Evolutionary conservation across 2,329 filamentous ascomycete genomes (phyloP).

Genomic region (Sarocladiaceae sp.): DNA sequence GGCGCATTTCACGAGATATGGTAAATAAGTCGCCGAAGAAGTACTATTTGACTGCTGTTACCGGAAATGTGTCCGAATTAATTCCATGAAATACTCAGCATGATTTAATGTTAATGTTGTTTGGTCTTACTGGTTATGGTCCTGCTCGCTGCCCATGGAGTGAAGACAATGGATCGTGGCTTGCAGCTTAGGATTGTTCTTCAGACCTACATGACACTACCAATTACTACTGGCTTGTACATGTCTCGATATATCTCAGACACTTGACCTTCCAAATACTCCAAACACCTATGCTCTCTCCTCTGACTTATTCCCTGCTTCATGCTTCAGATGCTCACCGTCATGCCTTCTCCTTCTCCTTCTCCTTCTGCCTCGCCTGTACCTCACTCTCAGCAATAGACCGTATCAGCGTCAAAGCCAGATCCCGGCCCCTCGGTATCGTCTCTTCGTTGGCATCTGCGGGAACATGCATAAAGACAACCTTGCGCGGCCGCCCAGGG

Average conservation of each 20-base stretch:
- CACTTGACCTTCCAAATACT: neutral
- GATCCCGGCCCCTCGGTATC: constrained; percentile 44
- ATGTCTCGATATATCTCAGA: too few relatives aligned
- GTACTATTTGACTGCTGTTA: too few relatives aligned
- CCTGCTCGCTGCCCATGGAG: too few relatives aligned
- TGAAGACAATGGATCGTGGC: neutral
- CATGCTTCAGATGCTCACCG: neutral
- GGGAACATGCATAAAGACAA: constrained; percentile 72
- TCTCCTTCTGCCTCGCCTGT: constrained; percentile 11
- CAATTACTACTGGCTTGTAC: neutral
- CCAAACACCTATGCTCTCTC: neutral
- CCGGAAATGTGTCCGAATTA: too few relatives aligned
- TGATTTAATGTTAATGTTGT: too few relatives aligned
- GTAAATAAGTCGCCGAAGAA: neutral
- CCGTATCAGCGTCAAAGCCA: constrained; percentile 51
- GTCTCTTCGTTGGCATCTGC: constrained; percentile 46
- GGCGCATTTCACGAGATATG: neutral
- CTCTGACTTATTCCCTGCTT: neutral
- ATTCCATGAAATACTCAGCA: too few relatives aligned
- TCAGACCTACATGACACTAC: neutral
- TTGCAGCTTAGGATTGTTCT: neutral
- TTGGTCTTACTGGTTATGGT: too few relatives aligned
- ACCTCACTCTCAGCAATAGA: constrained; percentile 51
- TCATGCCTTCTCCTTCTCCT: neutral
- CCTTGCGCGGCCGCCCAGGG: constrained; percentile 38